Percentiles rank a stretch among this genome's conserved stretches.
These are phyloP conservation scores for Dactylorhiza incarnata DNA, from an alignment of 106 monocot genomes.

Conservation along the genomic window DNA sequence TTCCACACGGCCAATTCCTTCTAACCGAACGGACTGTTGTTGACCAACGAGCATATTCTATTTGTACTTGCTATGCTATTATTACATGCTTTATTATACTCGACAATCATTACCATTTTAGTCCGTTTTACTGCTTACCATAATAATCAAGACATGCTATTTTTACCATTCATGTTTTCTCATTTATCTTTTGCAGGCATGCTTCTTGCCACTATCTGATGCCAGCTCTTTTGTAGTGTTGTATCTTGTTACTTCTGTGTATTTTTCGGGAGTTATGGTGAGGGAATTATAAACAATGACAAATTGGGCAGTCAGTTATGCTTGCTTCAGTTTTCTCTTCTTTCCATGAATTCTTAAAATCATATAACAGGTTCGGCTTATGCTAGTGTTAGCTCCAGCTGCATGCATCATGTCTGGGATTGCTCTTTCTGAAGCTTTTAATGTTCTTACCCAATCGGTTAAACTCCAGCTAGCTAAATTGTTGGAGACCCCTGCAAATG, in stretches of 20 bases:
- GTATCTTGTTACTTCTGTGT: conserved; percentile 93
- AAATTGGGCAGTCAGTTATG: not conserved
- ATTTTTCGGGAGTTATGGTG: conserved; percentile 99
- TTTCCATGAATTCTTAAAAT: conserved; percentile 8
- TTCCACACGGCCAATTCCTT: no score
- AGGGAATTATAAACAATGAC: conserved; percentile 12
- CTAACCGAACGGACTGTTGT: not conserved
- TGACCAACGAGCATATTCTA: not conserved
- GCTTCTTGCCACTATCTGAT: conserved; percentile 94
- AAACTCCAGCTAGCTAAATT: conserved; percentile 61
- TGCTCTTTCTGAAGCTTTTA: conserved; percentile 85
- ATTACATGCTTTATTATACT: not conserved
- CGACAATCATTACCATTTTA: conserved; percentile 1
- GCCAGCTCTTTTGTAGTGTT: conserved; percentile 87
- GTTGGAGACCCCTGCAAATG: conserved; percentile 33
- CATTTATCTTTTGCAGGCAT: conserved; percentile 49
- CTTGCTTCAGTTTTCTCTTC: not conserved
- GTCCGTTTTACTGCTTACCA: not conserved
- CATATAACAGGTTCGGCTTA: conserved; percentile 77
- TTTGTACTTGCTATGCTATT: not conserved
- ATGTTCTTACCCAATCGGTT: conserved; percentile 76
- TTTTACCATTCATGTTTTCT: not conserved
- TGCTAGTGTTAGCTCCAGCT: conserved; percentile 99
- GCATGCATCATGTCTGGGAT: conserved; percentile 97
- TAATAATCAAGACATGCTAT: conserved; percentile 1